phyloP scores from a whole-genome alignment of 2,329 filamentous ascomycete species.

The Ceratocystis variospora region DNA sequence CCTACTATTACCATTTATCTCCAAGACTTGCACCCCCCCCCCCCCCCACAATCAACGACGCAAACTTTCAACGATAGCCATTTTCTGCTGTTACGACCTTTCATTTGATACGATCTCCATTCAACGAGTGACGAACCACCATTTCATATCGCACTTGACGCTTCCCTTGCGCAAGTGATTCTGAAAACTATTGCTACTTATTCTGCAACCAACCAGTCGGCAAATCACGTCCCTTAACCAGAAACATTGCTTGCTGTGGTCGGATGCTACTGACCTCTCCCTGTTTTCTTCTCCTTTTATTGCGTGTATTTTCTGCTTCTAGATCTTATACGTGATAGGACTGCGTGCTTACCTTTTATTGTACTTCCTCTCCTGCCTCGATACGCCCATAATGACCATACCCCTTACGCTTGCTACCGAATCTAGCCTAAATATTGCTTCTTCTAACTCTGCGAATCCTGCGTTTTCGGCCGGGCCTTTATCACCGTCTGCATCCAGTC shows the following conservation, averaged over 20 bases:
- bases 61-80: conserved; percentile 1
- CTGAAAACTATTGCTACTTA: too few species aligned
- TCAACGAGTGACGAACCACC: background rate
- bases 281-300: background rate
- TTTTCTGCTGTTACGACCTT: background rate
- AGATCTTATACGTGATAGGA: background rate
- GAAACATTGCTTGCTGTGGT: background rate
- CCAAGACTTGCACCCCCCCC: background rate
- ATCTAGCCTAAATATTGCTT: conserved; percentile 13
- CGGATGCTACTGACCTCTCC: background rate
- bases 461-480: background rate
- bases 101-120: background rate
- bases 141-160: background rate
- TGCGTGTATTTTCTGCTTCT: background rate
- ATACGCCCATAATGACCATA: conserved; percentile 16
- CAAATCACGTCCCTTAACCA: background rate
- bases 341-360: background rate
- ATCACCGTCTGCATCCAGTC: conserved; percentile 2
- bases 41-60: background rate
- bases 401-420: conserved; percentile 16
- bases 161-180: background rate
- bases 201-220: background rate
- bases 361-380: background rate
- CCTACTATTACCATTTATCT: conserved; percentile 6
- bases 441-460: conserved; percentile 3